These are phyloP conservation scores for Giardia muris DNA, from an alignment of 208 protist genomes.

Conservation along the genomic window DNA sequence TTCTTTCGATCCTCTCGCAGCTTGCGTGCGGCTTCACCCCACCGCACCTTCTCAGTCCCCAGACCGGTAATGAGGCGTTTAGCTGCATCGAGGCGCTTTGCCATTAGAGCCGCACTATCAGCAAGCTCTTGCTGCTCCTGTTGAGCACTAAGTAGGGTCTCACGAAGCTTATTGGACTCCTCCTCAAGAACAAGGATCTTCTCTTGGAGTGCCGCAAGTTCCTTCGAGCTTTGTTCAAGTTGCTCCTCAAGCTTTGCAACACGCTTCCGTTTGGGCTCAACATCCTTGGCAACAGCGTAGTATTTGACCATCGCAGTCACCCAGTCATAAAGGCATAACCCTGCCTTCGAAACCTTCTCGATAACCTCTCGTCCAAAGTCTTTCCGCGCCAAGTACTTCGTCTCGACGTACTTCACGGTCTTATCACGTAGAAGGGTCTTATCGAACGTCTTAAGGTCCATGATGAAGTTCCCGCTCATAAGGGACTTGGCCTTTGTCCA, in stretches of 20 bases:
- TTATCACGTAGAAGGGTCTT: neutral
- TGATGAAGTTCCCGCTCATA: conserved; percentile 16
- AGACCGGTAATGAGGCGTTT: conserved; percentile 81
- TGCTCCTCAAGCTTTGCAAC: conserved; percentile 50
- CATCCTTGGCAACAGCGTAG: conserved; percentile 79
- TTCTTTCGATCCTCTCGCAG: conserved; percentile 59
- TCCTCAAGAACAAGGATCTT: conserved; percentile 58
- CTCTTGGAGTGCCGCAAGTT: conserved; percentile 57
- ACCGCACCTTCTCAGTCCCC: conserved; percentile 76
- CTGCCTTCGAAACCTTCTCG: conserved; percentile 57
- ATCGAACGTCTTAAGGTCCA: conserved; percentile 14
- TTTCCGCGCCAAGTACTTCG: conserved; percentile 44
- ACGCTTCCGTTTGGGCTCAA: conserved; percentile 76
- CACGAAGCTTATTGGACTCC: conserved; percentile 33
- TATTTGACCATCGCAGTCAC: conserved; percentile 85
- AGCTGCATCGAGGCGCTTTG: conserved; percentile 72
- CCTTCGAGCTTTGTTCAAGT: conserved; percentile 53
- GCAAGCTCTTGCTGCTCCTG: conserved; percentile 67
- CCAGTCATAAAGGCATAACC: conserved; percentile 77
- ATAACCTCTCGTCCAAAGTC: conserved; percentile 69
- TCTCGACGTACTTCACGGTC: conserved; percentile 59
- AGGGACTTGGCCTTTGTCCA: neutral
- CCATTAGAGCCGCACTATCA: conserved; percentile 71
- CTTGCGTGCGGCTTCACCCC: conserved; percentile 70
- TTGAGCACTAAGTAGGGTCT: conserved; percentile 65